Evolutionary conservation across 2,329 filamentous ascomycete species (phyloP), one percentile per base, ranked within the genome.

Genomic region (Ceratocystiopsis minuta): DNA sequence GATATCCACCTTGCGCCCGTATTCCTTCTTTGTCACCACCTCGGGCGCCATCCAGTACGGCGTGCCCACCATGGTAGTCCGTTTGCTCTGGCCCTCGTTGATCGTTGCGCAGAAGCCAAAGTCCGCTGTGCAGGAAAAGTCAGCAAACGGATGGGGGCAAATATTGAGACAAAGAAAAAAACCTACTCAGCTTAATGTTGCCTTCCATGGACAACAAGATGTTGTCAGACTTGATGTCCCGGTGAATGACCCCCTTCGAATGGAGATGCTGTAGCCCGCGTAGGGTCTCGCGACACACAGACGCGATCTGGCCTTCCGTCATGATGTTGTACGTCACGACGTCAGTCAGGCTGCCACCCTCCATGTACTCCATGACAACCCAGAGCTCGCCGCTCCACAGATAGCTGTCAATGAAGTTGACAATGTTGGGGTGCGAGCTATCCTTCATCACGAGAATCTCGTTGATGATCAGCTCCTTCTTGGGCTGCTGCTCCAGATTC

Each of bases 341-440:
- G 60, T 98, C 90, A 12, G 90, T 98, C 57, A 98, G 66, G 60
- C 86, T 95, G 48, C 90, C 90, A 45, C 90, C 90, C 60, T 98
- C 88, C 90, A 98, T 98, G 55, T 88, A 98, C 62, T 98, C 90
- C 90, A 98, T 98, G 32, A 96, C 85, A 2, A 98, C 90, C 90
- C 90, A 98, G 28, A 98, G 66, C 59, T 96, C 90, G 36, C 88
- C 83, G 13, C 75, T 73, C 44, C 87, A 80, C 12, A 98, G 68
- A 59, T 87, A 96, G 58, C 87, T 95, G 65, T 96, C 90, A 64
- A 96, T 88, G 60, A 96, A 98, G 60, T 98, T 98, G 62, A 98
- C 90, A 61, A 98, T 93, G 57, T 96, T 96, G 54, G 86, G 88
- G 57, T 98, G 90, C 45, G 84, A 90, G 67, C 87, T 95, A 54